phyloP scores from a whole-genome alignment of 169 alveolate species.

The Plasmodium knowlesi region DNA sequence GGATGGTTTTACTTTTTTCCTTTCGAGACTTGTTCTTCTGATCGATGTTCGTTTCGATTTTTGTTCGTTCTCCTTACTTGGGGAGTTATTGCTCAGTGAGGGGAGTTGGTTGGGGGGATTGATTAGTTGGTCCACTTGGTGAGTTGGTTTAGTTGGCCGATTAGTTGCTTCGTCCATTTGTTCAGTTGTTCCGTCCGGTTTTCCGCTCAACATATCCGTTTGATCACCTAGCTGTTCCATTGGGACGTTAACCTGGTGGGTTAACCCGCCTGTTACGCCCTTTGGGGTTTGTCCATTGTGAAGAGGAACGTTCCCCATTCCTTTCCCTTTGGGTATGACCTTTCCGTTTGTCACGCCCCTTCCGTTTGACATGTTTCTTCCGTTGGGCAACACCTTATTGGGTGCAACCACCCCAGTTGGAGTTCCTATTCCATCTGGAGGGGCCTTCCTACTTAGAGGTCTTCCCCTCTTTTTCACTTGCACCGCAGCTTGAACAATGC shows the following conservation, averaged over 20 bases:
- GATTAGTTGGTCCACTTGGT: too few relatives aligned
- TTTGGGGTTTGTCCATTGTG: neutral
- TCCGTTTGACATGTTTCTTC: too few relatives aligned
- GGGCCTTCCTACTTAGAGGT: too few relatives aligned
- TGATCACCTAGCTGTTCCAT: neutral
- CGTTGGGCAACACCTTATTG: too few relatives aligned
- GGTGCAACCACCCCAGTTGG: too few relatives aligned
- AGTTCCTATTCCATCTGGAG: too few relatives aligned
- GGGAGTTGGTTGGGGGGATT: neutral
- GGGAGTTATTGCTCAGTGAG: neutral
- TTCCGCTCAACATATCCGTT: neutral
- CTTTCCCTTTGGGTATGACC: neutral
- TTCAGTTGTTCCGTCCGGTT: neutral
- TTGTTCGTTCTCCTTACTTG: neutral
- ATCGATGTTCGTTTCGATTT: conserved; percentile 4
- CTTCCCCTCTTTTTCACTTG: too few relatives aligned
- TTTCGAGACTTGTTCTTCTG: conserved; percentile 21
- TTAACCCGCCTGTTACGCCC: neutral
- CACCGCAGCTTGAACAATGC: too few relatives aligned
- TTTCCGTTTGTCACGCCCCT: conserved; percentile 14
- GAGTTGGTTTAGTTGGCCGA: neutral
- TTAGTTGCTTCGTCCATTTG: neutral
- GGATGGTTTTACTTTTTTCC: conserved; percentile 30
- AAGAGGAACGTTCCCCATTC: neutral
- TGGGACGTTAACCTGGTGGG: neutral